These are phyloP conservation scores for Thuja plicata DNA, from an alignment of 83 land plant genomes.

Conservation along the genomic window DNA sequence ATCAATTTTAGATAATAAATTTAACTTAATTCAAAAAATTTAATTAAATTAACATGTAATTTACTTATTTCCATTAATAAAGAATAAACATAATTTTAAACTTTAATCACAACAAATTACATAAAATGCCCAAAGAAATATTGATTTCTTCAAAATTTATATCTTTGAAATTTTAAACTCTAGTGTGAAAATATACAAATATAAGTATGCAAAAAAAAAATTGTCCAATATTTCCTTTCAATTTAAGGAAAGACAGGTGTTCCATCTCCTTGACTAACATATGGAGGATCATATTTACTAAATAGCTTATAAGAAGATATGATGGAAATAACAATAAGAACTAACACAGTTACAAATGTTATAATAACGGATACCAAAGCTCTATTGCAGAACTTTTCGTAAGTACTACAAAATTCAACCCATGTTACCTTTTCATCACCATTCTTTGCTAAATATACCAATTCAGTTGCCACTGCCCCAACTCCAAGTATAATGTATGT, in stretches of 20 bases:
- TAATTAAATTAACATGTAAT: too few relatives aligned
- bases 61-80: too few relatives aligned
- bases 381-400: constrained; percentile 42
- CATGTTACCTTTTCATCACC: constrained; percentile 55
- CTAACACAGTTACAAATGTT: constrained; percentile 39
- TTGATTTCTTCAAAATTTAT: too few relatives aligned
- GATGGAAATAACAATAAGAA: constrained; percentile 44
- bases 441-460: constrained; percentile 53
- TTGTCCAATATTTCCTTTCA: not conserved
- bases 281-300: constrained; percentile 54
- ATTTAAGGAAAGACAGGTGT: not conserved
- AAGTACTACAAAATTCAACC: constrained; percentile 42
- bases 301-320: constrained; percentile 60
- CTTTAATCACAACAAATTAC: too few relatives aligned
- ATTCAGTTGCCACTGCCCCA: constrained; percentile 46
- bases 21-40: too few relatives aligned
- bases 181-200: too few relatives aligned
- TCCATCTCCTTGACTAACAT: not conserved
- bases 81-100: too few relatives aligned
- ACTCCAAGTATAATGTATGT: constrained; percentile 60
- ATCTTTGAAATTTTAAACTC: too few relatives aligned
- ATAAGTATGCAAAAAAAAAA: too few relatives aligned
- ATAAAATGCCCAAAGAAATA: too few relatives aligned
- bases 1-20: too few relatives aligned
- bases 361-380: constrained; percentile 42